Evolutionary conservation across 768 basidiomycete species (phyloP).

Genomic region (Pleurotus cornucopiae): DNA sequence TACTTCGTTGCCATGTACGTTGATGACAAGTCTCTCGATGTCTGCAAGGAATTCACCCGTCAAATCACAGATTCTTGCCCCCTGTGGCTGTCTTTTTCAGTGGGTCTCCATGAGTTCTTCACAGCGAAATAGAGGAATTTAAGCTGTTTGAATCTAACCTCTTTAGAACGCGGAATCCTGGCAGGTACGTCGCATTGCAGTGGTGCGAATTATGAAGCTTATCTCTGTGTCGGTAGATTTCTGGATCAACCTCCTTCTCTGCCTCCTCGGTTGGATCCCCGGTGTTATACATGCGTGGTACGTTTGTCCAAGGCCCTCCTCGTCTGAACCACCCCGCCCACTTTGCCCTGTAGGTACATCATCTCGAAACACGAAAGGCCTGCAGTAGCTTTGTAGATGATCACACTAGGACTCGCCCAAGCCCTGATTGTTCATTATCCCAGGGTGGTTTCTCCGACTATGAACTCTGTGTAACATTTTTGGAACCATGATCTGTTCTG

Average conservation of each 20-base stretch:
- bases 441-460: no score
- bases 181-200: neutral
- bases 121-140: neutral
- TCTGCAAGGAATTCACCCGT: neutral
- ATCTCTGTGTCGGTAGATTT: slow-evolving; percentile 19
- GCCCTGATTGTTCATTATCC: no score
- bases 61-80: neutral
- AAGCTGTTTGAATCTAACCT: neutral
- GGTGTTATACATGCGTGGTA: slow-evolving; percentile 50
- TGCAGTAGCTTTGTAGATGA: neutral
- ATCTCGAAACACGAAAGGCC: slow-evolving; percentile 9
- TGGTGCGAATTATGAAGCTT: neutral
- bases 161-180: neutral
- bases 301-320: slow-evolving; percentile 3
- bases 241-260: slow-evolving; percentile 32
- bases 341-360: slow-evolving; percentile 14
- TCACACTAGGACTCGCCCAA: no score
- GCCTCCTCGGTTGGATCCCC: slow-evolving; percentile 47
- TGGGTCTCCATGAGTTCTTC: neutral
- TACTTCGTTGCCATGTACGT: slow-evolving; percentile 3
- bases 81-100: slow-evolving; percentile 5
- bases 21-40: neutral
- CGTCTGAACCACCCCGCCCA: no score
- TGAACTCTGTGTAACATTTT: no score
- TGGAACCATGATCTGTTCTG: no score